These are phyloP conservation scores for Phytophthora kernoviae DNA, from an alignment of 352 stramenopile species.

Conservation along the genomic window DNA sequence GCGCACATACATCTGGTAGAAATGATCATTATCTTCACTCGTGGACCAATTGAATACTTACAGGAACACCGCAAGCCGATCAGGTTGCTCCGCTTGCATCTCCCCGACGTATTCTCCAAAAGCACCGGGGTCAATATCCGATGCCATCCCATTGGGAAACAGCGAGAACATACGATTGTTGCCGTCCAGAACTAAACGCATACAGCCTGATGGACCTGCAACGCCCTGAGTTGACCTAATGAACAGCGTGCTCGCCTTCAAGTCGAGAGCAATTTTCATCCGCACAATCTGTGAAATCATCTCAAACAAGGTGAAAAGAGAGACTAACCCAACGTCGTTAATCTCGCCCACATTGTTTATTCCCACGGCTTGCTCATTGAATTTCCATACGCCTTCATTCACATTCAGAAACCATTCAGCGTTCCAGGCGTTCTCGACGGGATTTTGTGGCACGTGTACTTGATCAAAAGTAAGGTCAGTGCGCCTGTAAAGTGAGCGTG, in stretches of 20 bases:
- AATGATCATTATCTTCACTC: too few species aligned
- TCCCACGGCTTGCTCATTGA: too few species aligned
- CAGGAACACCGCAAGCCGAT: slow-evolving; percentile 52
- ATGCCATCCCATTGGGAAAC: slow-evolving; percentile 51
- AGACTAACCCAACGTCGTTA: too few species aligned
- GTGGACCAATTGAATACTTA: slow-evolving; percentile 48
- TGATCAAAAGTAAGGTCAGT: slow-evolving; percentile 10
- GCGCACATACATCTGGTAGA: slow-evolving; percentile 47
- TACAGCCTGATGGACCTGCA: slow-evolving; percentile 26
- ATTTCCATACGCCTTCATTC: too few species aligned
- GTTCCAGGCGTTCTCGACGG: too few species aligned
- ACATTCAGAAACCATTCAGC: too few species aligned
- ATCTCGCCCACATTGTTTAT: too few species aligned
- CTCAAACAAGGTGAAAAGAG: too few species aligned
- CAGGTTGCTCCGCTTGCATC: slow-evolving; percentile 41
- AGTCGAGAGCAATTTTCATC: too few species aligned
- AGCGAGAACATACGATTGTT: slow-evolving; percentile 55
- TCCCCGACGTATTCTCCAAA: slow-evolving; percentile 60
- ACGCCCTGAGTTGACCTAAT: slow-evolving; percentile 34
- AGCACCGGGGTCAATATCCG: slow-evolving; percentile 16
- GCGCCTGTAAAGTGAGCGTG: not conserved
- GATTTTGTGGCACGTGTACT: too few species aligned
- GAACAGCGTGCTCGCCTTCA: too few species aligned
- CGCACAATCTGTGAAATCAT: too few species aligned
- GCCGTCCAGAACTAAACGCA: slow-evolving; percentile 53